Percentiles rank a stretch among this genome's conserved stretches.
Conservation (phyloP, 2,329 filamentous ascomycete species). For the Trichoderma oligosporum region DNA sequence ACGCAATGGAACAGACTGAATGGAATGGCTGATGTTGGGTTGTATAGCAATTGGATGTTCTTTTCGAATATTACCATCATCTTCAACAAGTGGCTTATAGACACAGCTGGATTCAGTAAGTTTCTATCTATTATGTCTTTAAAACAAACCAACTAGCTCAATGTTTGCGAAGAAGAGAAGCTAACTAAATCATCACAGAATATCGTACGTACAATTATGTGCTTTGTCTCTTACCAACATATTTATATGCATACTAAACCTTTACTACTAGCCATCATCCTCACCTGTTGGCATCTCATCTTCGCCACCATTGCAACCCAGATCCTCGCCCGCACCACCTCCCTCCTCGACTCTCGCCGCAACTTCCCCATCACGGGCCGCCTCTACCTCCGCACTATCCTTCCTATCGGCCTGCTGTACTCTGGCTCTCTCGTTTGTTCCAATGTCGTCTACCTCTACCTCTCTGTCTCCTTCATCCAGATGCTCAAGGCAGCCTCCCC, state of each 20-base stretch:
- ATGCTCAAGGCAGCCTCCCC: constrained; percentile 68
- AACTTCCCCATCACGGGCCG: constrained; percentile 58
- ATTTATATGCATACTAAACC: background rate
- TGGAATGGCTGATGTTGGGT: background rate
- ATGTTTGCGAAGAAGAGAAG: background rate
- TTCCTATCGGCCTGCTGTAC: constrained; percentile 65
- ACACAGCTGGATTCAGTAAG: constrained; percentile 71
- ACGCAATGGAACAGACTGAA: background rate
- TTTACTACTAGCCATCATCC: constrained; percentile 45
- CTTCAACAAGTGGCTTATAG: constrained; percentile 89
- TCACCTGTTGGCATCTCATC: constrained; percentile 65
- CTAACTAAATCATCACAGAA: constrained; percentile 19
- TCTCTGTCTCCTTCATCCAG: constrained; percentile 66
- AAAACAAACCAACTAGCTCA: background rate
- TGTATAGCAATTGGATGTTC: constrained; percentile 67
- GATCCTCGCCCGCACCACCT: constrained; percentile 60
- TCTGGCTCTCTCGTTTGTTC: constrained; percentile 62
- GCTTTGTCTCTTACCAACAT: background rate
- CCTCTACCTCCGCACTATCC: constrained; percentile 59
- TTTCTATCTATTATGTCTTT: constrained; percentile 25
- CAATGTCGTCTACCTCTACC: constrained; percentile 65
- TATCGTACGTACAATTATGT: constrained; percentile 24
- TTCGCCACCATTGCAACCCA: constrained; percentile 65
- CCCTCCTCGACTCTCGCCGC: constrained; percentile 59
- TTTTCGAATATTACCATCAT: constrained; percentile 82